A percentile compares a stretch with the other conserved stretches of the same genome.
Evolutionary conservation across 2,329 filamentous ascomycete genomes (phyloP).

Genomic region (Cadophora luteo-olivacea): DNA sequence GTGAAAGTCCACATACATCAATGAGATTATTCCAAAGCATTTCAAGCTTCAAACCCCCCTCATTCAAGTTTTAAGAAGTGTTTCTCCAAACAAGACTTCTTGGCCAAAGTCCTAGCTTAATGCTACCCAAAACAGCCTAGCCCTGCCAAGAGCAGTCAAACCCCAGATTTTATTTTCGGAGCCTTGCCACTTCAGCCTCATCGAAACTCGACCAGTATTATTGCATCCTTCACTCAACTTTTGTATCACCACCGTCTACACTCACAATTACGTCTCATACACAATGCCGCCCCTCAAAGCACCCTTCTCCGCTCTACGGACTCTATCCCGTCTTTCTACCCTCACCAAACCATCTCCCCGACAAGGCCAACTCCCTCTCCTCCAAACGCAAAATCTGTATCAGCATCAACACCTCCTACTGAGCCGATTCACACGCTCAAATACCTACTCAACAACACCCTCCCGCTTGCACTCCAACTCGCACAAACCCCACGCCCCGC

Average conservation of each 20-base stretch:
- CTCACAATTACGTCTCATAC: not conserved
- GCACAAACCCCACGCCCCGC: not conserved
- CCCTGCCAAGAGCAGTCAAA: not conserved
- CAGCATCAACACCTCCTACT: not conserved
- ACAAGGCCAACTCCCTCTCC: not conserved
- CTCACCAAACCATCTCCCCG: not conserved
- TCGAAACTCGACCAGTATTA: not conserved
- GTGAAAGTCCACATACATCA: too few relatives aligned
- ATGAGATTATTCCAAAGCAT: not conserved
- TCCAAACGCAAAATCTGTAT: not conserved
- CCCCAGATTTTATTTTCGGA: not conserved
- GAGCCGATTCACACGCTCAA: not conserved
- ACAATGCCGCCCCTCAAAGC: constrained; percentile 10
- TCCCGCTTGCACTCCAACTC: not conserved
- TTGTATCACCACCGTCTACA: not conserved
- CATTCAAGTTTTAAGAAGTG: not conserved
- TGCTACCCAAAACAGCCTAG: not conserved
- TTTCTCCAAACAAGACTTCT: not conserved
- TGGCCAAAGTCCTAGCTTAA: not conserved
- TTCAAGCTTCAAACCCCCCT: not conserved
- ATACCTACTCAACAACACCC: not conserved
- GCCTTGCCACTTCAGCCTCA: constrained; percentile 13
- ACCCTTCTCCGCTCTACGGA: not conserved
- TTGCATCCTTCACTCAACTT: not conserved
- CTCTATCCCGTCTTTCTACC: not conserved